Evolutionary conservation across 768 basidiomycete genomes (phyloP).

Genomic region (Trametes gibbosa): DNA sequence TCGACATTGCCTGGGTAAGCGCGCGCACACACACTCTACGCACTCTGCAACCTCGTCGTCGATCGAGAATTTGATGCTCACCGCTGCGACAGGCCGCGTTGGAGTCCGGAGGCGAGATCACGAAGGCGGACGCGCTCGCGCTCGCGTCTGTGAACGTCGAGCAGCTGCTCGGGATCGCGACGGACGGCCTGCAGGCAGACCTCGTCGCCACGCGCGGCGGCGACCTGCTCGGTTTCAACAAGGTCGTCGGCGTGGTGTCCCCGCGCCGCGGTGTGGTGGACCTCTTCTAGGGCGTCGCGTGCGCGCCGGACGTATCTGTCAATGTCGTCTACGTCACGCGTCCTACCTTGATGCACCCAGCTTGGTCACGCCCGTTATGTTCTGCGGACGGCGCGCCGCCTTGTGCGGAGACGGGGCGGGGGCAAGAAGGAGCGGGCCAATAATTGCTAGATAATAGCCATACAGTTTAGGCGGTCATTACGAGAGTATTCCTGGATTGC

Average conservation of each 20-base stretch:
- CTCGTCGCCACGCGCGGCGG: constrained; percentile 32
- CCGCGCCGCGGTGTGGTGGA: constrained; percentile 21
- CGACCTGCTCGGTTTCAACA: constrained; percentile 36
- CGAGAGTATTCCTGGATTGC: constrained; percentile 1
- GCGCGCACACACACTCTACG: not conserved
- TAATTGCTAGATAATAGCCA: constrained; percentile 10
- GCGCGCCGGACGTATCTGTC: not conserved
- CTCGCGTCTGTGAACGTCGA: constrained; percentile 42
- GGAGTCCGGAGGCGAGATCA: constrained; percentile 38
- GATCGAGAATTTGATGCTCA: no score
- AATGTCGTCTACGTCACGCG: not conserved
- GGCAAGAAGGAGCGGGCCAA: not conserved
- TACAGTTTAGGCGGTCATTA: constrained; percentile 10
- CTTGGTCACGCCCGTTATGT: not conserved
- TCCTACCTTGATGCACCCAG: not conserved
- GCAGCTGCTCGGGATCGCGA: constrained; percentile 32
- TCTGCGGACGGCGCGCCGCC: not conserved
- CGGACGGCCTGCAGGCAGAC: constrained; percentile 16
- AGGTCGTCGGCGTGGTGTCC: constrained; percentile 36
- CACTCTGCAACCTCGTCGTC: no score
- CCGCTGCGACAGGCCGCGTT: constrained; percentile 35
- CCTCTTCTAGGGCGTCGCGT: constrained; percentile 5
- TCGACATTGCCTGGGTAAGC: constrained; percentile 77
- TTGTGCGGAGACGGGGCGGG: no score
- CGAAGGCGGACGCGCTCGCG: constrained; percentile 37